phyloP scores from a whole-genome alignment of 805 yeast genomes.

The Candida railenensis region DNA sequence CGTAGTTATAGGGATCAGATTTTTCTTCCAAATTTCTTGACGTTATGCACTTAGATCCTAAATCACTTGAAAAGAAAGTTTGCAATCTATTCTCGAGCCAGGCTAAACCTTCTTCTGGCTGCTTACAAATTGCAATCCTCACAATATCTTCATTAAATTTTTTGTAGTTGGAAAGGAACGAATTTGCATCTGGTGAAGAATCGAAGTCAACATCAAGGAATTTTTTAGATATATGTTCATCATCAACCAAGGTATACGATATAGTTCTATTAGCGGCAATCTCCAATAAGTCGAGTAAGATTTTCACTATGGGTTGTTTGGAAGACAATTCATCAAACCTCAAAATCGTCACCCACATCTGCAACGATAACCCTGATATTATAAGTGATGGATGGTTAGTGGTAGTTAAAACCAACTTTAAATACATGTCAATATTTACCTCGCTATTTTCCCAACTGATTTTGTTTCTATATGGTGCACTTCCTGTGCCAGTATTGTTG shows the following conservation, averaged over 20 bases:
- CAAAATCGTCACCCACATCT: constrained; percentile 90
- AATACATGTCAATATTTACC: constrained; percentile 51
- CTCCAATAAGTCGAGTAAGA: constrained; percentile 69
- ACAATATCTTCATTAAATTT: constrained; percentile 89
- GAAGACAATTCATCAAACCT: constrained; percentile 75
- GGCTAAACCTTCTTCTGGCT: constrained; percentile 73
- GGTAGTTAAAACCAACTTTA: constrained; percentile 73
- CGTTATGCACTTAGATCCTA: constrained; percentile 65
- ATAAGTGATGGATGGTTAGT: constrained; percentile 82
- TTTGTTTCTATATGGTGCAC: constrained; percentile 24
- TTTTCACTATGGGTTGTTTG: constrained; percentile 49
- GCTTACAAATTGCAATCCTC: constrained; percentile 80
- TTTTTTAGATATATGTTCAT: constrained; percentile 60
- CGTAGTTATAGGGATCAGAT: constrained; percentile 68
- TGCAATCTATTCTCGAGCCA: constrained; percentile 81
- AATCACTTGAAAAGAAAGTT: constrained; percentile 64
- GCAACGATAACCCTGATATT: constrained; percentile 86
- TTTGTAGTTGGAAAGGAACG: constrained; percentile 76
- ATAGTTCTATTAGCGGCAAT: constrained; percentile 76
- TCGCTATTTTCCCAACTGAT: constrained; percentile 58
- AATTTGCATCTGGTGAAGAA: constrained; percentile 71
- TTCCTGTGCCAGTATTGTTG: constrained; percentile 18
- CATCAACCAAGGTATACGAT: constrained; percentile 67
- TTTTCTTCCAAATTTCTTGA: constrained; percentile 54
- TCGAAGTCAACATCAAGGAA: constrained; percentile 87